Evolutionary conservation across 1,139 yeast genomes (phyloP).

Genomic region (Candida sanyaensis): DNA sequence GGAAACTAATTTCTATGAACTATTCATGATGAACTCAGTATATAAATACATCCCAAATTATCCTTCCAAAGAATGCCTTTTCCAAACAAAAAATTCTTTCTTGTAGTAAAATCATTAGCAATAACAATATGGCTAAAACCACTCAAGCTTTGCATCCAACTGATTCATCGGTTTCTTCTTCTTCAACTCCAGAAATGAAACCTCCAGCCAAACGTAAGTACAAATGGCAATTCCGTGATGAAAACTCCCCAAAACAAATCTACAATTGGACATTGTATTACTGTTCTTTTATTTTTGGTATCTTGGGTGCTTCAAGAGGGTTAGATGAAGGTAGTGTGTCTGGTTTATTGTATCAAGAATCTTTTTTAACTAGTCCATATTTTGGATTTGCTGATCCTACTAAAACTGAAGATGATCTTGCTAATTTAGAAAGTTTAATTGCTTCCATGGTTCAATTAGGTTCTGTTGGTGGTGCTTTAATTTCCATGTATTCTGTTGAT

Average conservation of each 20-base stretch:
- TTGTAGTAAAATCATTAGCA: neutral
- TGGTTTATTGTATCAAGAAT: constrained; percentile 1
- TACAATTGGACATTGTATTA: constrained; percentile 47
- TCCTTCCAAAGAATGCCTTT: neutral
- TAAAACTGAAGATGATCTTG: constrained; percentile 36
- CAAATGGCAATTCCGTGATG: constrained; percentile 17
- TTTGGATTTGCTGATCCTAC: constrained; percentile 48
- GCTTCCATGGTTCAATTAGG: constrained; percentile 66
- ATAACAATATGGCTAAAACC: neutral
- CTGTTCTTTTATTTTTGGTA: constrained; percentile 54
- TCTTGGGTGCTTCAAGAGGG: constrained; percentile 62
- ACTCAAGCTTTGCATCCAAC: neutral
- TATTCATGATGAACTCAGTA: neutral
- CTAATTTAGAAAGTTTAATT: constrained; percentile 53
- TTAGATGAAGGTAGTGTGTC: constrained; percentile 51
- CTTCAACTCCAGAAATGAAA: neutral
- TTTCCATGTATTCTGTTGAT: constrained; percentile 49
- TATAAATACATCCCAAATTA: neutral
- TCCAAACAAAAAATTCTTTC: neutral
- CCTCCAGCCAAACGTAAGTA: constrained; percentile 4
- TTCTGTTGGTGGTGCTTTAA: constrained; percentile 56
- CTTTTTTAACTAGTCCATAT: constrained; percentile 19
- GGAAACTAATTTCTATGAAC: no score
- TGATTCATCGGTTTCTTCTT: neutral
- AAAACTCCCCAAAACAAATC: constrained; percentile 49